These are phyloP conservation scores for Cicer cuneatum DNA, from an alignment of 306 rosid species.

Conservation along the genomic window DNA sequence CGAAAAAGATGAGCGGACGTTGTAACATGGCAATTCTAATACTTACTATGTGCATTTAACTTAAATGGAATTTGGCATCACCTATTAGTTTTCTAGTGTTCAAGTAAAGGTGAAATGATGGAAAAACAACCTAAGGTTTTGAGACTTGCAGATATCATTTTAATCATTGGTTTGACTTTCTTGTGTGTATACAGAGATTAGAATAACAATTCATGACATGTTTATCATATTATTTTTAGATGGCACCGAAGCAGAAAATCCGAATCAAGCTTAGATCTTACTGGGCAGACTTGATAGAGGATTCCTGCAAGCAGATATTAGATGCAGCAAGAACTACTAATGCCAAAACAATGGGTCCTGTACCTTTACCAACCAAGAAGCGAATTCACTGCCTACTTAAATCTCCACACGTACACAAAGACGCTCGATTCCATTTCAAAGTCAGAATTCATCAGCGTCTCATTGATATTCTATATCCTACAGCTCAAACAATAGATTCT, in stretches of 20 bases:
- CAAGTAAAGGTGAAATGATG: too few species aligned
- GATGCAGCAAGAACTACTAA: slow-evolving; percentile 92
- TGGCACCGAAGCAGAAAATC: slow-evolving; percentile 92
- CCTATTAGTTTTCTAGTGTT: neutral
- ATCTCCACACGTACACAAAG: slow-evolving; percentile 94
- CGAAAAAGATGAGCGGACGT: too few species aligned
- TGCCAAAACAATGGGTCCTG: slow-evolving; percentile 99
- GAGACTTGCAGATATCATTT: slow-evolving; percentile 2
- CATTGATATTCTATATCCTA: slow-evolving; percentile 90
- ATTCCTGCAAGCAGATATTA: slow-evolving; percentile 96
- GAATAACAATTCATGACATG: neutral
- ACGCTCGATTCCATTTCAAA: slow-evolving; percentile 94
- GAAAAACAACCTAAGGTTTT: neutral
- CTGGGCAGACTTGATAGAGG: slow-evolving; percentile 90
- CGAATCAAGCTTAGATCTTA: slow-evolving; percentile 97
- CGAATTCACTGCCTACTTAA: slow-evolving; percentile 84
- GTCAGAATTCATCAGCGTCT: slow-evolving; percentile 96
- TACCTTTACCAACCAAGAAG: slow-evolving; percentile 95
- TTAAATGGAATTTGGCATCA: neutral
- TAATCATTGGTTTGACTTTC: slow-evolving; percentile 23
- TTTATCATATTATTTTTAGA: slow-evolving; percentile 52
- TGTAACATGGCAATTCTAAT: neutral
- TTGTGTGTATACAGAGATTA: neutral
- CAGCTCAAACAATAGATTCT: slow-evolving; percentile 95
- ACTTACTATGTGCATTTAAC: neutral